These are phyloP conservation scores for Flueggea neowawraea DNA, from an alignment of 441 rosid species.

Conservation along the genomic window DNA sequence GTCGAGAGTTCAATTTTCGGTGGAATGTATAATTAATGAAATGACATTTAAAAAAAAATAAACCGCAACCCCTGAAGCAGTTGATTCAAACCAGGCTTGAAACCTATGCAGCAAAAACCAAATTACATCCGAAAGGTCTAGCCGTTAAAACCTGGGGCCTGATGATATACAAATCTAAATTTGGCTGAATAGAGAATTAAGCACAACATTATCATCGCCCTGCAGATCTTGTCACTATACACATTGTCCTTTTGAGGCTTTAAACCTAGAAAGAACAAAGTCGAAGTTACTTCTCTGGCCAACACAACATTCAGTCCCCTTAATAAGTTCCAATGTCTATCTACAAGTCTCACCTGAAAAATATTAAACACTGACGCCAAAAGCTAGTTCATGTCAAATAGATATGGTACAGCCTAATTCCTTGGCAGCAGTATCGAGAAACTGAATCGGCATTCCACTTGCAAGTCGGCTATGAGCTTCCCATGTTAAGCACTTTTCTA, in stretches of 20 bases:
- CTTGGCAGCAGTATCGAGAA: conserved; percentile 69
- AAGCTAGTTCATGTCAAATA: conserved; percentile 31
- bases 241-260: conserved; percentile 12
- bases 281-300: neutral
- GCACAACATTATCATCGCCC: conserved; percentile 15
- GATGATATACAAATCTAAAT: conserved; percentile 10
- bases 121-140: neutral
- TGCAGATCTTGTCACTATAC: conserved; percentile 19
- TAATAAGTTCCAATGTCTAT: neutral
- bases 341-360: conserved; percentile 12
- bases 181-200: conserved; percentile 3
- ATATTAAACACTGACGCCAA: conserved; percentile 13
- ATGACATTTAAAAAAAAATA: too few species aligned
- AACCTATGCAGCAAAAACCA: too few species aligned
- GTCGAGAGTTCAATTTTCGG: too few species aligned
- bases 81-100: too few species aligned
- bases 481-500: conserved; percentile 88
- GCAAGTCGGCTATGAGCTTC: conserved; percentile 88
- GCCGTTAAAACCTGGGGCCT: conserved; percentile 1
- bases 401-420: conserved; percentile 82
- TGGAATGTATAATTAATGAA: too few species aligned
- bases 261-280: conserved; percentile 5
- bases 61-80: too few species aligned
- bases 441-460: conserved; percentile 63
- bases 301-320: neutral